These are phyloP conservation scores for Lactifluus piperatus DNA, from an alignment of 768 basidiomycete species.

Conservation along the genomic window DNA sequence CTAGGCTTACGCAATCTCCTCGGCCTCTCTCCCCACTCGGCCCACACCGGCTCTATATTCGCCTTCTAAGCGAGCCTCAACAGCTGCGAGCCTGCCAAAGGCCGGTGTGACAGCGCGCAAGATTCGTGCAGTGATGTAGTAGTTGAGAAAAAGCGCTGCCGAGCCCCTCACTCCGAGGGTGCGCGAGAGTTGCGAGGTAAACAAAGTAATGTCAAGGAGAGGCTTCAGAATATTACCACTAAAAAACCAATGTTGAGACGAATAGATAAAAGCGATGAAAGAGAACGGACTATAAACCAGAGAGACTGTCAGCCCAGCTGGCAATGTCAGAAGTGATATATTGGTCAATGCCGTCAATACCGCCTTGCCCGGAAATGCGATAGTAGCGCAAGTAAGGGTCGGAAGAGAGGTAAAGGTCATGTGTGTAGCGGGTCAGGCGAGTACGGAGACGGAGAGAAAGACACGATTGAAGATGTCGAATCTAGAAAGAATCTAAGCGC, in stretches of 20 bases:
- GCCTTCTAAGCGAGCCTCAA: constrained; percentile 82
- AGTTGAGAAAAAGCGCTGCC: constrained; percentile 68
- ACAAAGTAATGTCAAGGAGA: constrained; percentile 80
- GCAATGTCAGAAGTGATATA: constrained; percentile 91
- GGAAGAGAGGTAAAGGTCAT: constrained; percentile 84
- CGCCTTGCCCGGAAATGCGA: constrained; percentile 30
- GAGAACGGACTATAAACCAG: constrained; percentile 76
- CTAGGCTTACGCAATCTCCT: constrained; percentile 77
- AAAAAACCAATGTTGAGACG: neutral
- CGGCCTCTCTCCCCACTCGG: constrained; percentile 78
- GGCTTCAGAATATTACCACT: constrained; percentile 95
- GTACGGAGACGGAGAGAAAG: constrained; percentile 78
- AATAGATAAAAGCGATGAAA: neutral
- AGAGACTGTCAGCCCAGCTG: constrained; percentile 77
- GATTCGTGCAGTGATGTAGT: constrained; percentile 79
- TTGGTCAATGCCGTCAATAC: constrained; percentile 71
- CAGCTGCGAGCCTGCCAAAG: constrained; percentile 82
- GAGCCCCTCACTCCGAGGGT: constrained; percentile 85
- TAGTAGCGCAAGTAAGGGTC: constrained; percentile 67
- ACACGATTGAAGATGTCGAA: constrained; percentile 81
- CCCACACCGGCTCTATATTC: constrained; percentile 87
- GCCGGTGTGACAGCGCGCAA: constrained; percentile 83
- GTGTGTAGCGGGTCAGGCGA: constrained; percentile 80
- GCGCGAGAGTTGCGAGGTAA: constrained; percentile 83
- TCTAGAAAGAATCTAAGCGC: constrained; percentile 34